Conservation (phyloP, 1,139 yeast species). For the Debaryomyces coudertii region DNA sequence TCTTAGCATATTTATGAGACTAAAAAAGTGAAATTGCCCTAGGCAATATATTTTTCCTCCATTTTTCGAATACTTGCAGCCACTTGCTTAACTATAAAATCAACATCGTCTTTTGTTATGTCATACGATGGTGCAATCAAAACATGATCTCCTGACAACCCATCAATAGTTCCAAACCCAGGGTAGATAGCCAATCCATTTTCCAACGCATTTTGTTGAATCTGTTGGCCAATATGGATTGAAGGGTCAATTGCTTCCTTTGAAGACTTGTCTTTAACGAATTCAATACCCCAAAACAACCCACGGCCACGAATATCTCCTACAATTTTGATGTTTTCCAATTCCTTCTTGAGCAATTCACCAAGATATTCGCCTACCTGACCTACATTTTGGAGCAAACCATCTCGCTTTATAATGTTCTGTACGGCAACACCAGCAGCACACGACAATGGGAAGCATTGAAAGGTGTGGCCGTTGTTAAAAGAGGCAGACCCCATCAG, state of each 20-base stretch:
- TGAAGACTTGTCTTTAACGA: constrained; percentile 19
- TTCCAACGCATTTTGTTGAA: background rate
- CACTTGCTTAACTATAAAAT: background rate
- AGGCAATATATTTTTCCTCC: background rate
- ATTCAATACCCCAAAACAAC: constrained; percentile 21
- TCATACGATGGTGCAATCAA: constrained; percentile 14
- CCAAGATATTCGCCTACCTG: constrained; percentile 18
- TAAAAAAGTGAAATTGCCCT: too few relatives aligned
- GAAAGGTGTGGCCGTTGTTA: constrained; percentile 23
- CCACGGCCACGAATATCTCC: constrained; percentile 23
- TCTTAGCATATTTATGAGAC: too few relatives aligned
- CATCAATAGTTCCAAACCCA: constrained; percentile 12
- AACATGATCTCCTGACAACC: constrained; percentile 13
- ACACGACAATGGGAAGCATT: constrained; percentile 22
- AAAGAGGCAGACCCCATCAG: constrained; percentile 18
- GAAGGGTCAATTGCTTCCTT: constrained; percentile 16
- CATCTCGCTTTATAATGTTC: constrained; percentile 18
- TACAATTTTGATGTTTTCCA: constrained; percentile 12
- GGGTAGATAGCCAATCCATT: constrained; percentile 12
- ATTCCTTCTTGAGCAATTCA: constrained; percentile 10
- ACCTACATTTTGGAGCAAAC: constrained; percentile 18
- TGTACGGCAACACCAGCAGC: constrained; percentile 22
- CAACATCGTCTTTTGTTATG: constrained; percentile 23
- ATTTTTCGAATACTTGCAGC: background rate
- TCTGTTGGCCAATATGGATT: constrained; percentile 1